phyloP scores from a whole-genome alignment of 177 flowering plant genomes.

The Vitis hybrid region DNA sequence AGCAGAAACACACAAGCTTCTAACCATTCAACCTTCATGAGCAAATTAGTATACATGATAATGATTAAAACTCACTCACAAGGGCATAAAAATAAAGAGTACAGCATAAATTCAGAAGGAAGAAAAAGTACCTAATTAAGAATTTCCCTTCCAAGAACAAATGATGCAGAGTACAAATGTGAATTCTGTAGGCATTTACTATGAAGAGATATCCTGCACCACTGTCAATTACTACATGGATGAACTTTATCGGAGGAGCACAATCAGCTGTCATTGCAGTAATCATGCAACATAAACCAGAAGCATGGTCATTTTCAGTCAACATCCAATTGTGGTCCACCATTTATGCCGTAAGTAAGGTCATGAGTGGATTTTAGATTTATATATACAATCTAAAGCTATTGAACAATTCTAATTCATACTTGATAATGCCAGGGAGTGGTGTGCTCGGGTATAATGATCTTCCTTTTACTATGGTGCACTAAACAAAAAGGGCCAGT shows the following conservation, averaged over 20 bases:
- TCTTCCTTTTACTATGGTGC: conserved; percentile 79
- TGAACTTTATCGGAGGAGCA: conserved; percentile 74
- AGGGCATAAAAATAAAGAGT: too few species aligned
- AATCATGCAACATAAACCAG: conserved; percentile 37
- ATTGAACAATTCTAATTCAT: conserved; percentile 1
- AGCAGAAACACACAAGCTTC: too few species aligned
- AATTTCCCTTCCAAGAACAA: background rate
- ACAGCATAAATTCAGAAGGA: too few species aligned
- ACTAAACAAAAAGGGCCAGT: conserved; percentile 77
- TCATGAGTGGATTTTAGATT: background rate
- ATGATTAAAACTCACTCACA: too few species aligned
- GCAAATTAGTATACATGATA: too few species aligned
- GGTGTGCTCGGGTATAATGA: conserved; percentile 56
- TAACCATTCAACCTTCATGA: too few species aligned
- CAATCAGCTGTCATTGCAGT: conserved; percentile 77
- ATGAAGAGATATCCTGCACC: conserved; percentile 81
- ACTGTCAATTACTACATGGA: conserved; percentile 84
- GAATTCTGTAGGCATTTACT: conserved; percentile 56
- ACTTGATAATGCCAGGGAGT: conserved; percentile 55
- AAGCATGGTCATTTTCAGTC: conserved; percentile 62
- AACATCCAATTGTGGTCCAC: conserved; percentile 64
- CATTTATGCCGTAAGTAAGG: conserved; percentile 57
- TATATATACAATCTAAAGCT: background rate
- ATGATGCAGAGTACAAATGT: too few species aligned
- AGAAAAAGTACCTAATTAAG: too few species aligned